These are phyloP conservation scores for Xylaria nigripes DNA, from an alignment of 495 filamentous ascomycete species.

Conservation along the genomic window DNA sequence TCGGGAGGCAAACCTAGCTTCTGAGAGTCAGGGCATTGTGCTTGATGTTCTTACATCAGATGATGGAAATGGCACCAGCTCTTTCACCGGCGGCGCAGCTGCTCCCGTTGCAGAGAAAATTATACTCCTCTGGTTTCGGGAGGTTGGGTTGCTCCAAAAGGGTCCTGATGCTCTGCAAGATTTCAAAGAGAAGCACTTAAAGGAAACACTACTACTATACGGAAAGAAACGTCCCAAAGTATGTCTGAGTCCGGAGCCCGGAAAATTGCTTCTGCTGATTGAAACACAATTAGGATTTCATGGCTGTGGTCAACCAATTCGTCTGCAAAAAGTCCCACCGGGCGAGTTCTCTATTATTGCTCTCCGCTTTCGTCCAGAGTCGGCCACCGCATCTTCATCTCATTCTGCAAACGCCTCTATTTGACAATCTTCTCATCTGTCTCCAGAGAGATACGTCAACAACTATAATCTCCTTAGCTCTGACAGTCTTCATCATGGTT, in stretches of 20 bases:
- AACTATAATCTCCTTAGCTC: slow-evolving; percentile 55
- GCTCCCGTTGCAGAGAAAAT: slow-evolving; percentile 45
- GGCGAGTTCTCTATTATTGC: slow-evolving; percentile 47
- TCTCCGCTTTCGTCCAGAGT: slow-evolving; percentile 56
- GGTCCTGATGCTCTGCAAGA: slow-evolving; percentile 38
- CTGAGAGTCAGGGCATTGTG: slow-evolving; percentile 49
- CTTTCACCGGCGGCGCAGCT: slow-evolving; percentile 31
- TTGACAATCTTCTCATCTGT: slow-evolving; percentile 58
- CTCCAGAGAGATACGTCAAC: slow-evolving; percentile 65
- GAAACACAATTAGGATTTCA: slow-evolving; percentile 46
- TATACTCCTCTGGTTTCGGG: slow-evolving; percentile 51
- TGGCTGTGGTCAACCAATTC: slow-evolving; percentile 50
- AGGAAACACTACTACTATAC: slow-evolving; percentile 47
- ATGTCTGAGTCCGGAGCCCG: slow-evolving; percentile 5
- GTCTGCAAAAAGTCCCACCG: slow-evolving; percentile 52
- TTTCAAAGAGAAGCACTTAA: slow-evolving; percentile 46
- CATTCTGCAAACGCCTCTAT: slow-evolving; percentile 56
- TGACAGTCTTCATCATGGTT: slow-evolving; percentile 65
- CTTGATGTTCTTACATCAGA: slow-evolving; percentile 52
- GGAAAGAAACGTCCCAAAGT: slow-evolving; percentile 63
- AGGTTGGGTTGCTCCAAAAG: slow-evolving; percentile 37
- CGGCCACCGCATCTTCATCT: slow-evolving; percentile 66
- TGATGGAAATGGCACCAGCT: slow-evolving; percentile 40
- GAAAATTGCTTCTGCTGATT: background rate
- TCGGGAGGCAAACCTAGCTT: slow-evolving; percentile 49